Evolutionary conservation across 2,329 filamentous ascomycete species (phyloP), one percentile per base, ranked within the genome.

Genomic region (Colletotrichum tropicale): DNA sequence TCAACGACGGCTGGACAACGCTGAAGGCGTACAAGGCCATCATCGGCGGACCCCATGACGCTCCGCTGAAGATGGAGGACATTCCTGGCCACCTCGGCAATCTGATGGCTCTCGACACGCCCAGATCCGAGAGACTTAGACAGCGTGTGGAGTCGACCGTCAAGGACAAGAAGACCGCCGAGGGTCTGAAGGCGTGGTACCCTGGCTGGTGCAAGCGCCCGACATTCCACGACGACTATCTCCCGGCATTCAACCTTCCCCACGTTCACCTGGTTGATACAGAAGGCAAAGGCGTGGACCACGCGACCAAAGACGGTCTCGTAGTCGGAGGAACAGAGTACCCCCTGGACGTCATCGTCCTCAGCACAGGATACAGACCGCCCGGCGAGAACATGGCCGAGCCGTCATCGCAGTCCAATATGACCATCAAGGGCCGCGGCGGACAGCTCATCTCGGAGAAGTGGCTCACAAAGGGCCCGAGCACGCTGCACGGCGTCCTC

Each of bases 231-330:
- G 90, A 93, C 78, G 86, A 88, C 7, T 93, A 92, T 78, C 86
- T 93, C 0, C 79, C 85, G 4, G 78, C 88, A 0, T 94, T 93
- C 86, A 94, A 94, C 82, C 80, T 80, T 34, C 82, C 86, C 0
- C 89, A 92, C 78, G 92, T 94, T 5, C 85, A 86, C 8, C 87
- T 94, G 0, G 84, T 94, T 18, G 90, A 94, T 80, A 93, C 91
- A 0, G 82, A 89, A 34, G 90, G 89, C 6, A 85, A 87, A 76
- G 90, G 91, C 8, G 81, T 91, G 4, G 84, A 87, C 5, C 76
- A 81, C 4, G 81, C 89, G 8, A 91, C 88, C 1, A 70, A 80
- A n/a, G 80, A 74, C 7, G 89, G 89, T 0, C 79, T 93, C 5
- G 82, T 90, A 0, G 87, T 86, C 6, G 85, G 84, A 58, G 88